Base-by-base conservation (phyloP, 2,329 filamentous ascomycete species). In the Trichoderma sp. region DNA sequence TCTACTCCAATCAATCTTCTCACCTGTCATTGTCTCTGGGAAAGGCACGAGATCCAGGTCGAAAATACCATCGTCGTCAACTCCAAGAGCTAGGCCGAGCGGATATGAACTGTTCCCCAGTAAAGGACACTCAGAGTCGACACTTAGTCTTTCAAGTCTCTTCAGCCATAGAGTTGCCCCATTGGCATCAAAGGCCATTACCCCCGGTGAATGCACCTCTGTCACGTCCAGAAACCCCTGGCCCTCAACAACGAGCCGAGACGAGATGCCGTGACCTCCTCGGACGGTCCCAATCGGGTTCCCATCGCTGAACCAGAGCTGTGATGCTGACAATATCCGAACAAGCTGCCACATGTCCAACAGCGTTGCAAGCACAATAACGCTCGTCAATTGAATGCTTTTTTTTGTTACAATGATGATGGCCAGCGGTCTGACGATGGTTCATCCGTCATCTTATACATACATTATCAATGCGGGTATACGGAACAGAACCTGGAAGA, bases 271-370 rank as follows among this genome's bases (percentile, higher is more conserved):
- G 4, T 64, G 61, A 14, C 61, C 55, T 3, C 65, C 65, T 19
- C 65, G 60, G 5, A 9, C 15, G 21, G 41, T 14, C 1, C 60
- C 62, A 3, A 64, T 30, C 21, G 65, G 19, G 17, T 45, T 7
- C 9, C 65, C 65, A 64, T 66, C 65, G 41, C 65, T 66, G 14
- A 66, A 66, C 65, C 65, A 66, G 19, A 66, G 61, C 6, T 30
- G 65, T 0, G 34, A 50, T 30, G 28, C 44, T 24, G 7, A 34
- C 3, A 66, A 24, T 34, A 66, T 56, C 24, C n/a, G 24, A 55
- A 21, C 43, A 48, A 66, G 47, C n/a, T 64, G 65, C 65, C 65
- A 66, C 65, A 66, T 66, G 19, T 65, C 50, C 34, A 44, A 30
- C 14, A 15, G 9, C 34, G n/a, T n/a, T 14, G 15, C n/a, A 48